phyloP scores from a whole-genome alignment of 208 protist species.

The Vickermania spadyakhi region DNA sequence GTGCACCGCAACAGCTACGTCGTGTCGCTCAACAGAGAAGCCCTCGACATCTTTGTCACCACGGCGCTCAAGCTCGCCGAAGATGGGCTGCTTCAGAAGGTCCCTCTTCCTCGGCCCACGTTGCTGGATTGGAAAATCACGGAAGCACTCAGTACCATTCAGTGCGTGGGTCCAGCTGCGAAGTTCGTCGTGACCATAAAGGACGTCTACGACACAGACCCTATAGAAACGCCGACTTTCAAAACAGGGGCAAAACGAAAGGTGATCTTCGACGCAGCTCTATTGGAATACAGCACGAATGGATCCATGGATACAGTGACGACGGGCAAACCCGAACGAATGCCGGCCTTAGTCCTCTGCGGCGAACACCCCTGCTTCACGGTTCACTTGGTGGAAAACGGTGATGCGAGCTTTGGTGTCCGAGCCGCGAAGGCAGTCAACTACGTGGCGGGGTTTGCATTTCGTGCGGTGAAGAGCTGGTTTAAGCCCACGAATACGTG shows the following conservation, averaged over 20 bases:
- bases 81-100: background rate
- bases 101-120: background rate
- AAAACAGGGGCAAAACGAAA: background rate
- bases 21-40: background rate
- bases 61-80: background rate
- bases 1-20: background rate
- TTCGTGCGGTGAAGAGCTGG: constrained; percentile 19
- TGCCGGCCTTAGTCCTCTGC: constrained; percentile 32
- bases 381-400: constrained; percentile 35
- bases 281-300: background rate
- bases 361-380: constrained; percentile 43
- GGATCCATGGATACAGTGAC: background rate
- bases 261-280: background rate
- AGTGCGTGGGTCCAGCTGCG: background rate
- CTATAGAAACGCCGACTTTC: background rate
- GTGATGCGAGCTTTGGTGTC: constrained; percentile 19
- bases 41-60: background rate
- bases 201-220: background rate
- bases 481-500: background rate
- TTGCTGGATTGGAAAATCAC: background rate
- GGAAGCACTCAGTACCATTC: background rate
- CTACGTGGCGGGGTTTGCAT: constrained; percentile 35
- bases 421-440: constrained; percentile 39
- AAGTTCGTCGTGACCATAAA: background rate
- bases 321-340: background rate